These are phyloP conservation scores for Neophaeococcomyces aloes DNA, from an alignment of 2,329 filamentous ascomycete genomes.

Conservation along the genomic window DNA sequence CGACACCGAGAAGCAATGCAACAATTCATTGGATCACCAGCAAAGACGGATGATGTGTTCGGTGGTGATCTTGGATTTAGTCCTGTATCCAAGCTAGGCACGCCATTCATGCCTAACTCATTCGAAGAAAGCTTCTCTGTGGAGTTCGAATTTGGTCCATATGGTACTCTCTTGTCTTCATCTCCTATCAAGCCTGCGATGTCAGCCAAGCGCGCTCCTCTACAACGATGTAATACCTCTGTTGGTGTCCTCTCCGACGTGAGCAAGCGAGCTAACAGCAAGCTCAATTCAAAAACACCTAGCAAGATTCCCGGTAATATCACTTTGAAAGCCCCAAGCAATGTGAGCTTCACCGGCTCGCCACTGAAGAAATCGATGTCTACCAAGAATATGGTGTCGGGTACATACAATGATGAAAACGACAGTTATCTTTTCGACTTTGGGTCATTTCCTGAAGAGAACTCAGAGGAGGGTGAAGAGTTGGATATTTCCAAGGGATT, in stretches of 20 bases:
- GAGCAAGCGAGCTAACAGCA: conserved; percentile 30
- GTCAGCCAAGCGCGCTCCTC: conserved; percentile 38
- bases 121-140: conserved; percentile 46
- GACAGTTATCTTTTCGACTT: conserved; percentile 40
- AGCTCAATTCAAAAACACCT: conserved; percentile 27
- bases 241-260: conserved; percentile 40
- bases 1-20: conserved; percentile 77
- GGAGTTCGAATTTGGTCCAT: conserved; percentile 38
- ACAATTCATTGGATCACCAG: conserved; percentile 70
- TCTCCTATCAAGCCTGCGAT: conserved; percentile 44
- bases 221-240: conserved; percentile 40
- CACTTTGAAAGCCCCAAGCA: conserved; percentile 20
- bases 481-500: conserved; percentile 39
- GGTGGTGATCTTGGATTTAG: conserved; percentile 34
- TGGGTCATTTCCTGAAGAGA: conserved; percentile 35
- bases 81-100: conserved; percentile 42
- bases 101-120: conserved; percentile 28
- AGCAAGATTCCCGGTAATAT: conserved; percentile 23
- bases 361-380: conserved; percentile 13
- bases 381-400: conserved; percentile 18
- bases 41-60: conserved; percentile 35
- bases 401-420: conserved; percentile 27
- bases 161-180: conserved; percentile 27
- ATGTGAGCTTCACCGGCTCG: conserved; percentile 13
- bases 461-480: conserved; percentile 31